Conservation (phyloP, 768 basidiomycete species). For the Hypholoma fasciculare region DNA sequence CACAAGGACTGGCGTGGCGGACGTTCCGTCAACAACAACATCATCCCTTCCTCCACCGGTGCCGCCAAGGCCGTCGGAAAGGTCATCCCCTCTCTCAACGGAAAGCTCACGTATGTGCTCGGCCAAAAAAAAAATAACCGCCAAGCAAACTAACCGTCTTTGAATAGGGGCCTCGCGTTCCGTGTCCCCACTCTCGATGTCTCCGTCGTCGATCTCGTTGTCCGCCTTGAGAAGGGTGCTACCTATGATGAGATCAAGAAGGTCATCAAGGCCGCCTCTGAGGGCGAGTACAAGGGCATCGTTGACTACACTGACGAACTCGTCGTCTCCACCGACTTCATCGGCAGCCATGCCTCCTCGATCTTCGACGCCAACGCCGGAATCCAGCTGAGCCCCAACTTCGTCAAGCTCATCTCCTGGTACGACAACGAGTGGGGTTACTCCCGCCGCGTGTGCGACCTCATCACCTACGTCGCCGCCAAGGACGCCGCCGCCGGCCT, state of each 20-base stretch:
- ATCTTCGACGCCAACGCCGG: constrained; percentile 95
- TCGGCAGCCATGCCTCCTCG: constrained; percentile 75
- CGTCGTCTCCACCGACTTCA: constrained; percentile 93
- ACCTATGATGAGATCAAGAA: constrained; percentile 91
- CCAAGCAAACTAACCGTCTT: background rate
- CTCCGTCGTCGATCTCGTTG: constrained; percentile 97
- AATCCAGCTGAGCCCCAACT: constrained; percentile 88
- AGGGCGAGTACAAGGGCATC: constrained; percentile 69
- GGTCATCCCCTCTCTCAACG: constrained; percentile 94
- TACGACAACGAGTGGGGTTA: constrained; percentile 97
- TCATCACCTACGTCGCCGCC: constrained; percentile 78
- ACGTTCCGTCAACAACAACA: constrained; percentile 95
- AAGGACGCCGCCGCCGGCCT: constrained; percentile 51
- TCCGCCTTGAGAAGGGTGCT: constrained; percentile 83
- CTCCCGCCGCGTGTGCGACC: constrained; percentile 90
- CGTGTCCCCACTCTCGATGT: constrained; percentile 96
- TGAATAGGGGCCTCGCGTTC: constrained; percentile 84
- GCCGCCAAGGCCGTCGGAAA: constrained; percentile 99
- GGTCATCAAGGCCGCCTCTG: constrained; percentile 76
- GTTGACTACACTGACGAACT: constrained; percentile 91
- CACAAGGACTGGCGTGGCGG: constrained; percentile 98
- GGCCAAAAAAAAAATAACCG: background rate
- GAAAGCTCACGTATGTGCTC: constrained; percentile 87
- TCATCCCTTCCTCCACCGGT: constrained; percentile 98
- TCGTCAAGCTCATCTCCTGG: constrained; percentile 97